phyloP scores from a whole-genome alignment of 1,284 basidiomycete genomes.

The Cryptococcus amylolentus region DNA sequence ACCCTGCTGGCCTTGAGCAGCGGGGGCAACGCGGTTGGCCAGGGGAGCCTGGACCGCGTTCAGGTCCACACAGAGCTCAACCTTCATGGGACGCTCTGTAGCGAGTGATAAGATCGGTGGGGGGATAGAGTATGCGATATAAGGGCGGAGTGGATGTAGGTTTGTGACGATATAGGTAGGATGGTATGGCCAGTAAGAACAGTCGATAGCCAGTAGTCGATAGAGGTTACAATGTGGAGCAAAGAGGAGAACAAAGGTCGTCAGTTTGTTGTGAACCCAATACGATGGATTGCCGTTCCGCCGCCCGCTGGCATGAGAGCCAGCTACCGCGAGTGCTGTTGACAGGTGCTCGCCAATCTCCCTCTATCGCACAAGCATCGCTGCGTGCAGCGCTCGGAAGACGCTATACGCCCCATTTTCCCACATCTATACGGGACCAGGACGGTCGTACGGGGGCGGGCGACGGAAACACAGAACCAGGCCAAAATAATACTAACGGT shows the following conservation, averaged over 20 bases:
- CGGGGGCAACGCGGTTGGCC: slow-evolving; percentile 54
- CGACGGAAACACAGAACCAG: not conserved
- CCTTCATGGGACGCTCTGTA: slow-evolving; percentile 94
- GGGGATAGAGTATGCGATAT: not conserved
- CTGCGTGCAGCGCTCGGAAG: no score
- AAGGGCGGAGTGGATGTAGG: not conserved
- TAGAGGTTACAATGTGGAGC: not conserved
- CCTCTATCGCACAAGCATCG: no score
- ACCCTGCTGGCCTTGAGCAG: slow-evolving; percentile 51
- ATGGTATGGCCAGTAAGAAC: not conserved
- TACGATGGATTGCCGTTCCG: not conserved
- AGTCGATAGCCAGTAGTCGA: not conserved
- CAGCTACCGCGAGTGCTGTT: no score
- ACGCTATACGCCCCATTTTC: no score
- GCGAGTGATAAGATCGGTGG: not conserved
- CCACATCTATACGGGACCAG: no score
- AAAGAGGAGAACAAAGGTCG: slow-evolving; percentile 2
- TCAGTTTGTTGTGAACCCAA: slow-evolving; percentile 1
- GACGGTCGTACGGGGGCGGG: not conserved
- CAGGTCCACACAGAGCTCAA: slow-evolving; percentile 93
- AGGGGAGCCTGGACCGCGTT: slow-evolving; percentile 63
- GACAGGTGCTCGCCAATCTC: no score
- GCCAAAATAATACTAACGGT: slow-evolving; percentile 75
- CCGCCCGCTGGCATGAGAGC: not conserved
- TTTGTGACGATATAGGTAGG: not conserved